phyloP scores from a whole-genome alignment of 2,329 filamentous ascomycete species.

The Fusarium gaditjirri region DNA sequence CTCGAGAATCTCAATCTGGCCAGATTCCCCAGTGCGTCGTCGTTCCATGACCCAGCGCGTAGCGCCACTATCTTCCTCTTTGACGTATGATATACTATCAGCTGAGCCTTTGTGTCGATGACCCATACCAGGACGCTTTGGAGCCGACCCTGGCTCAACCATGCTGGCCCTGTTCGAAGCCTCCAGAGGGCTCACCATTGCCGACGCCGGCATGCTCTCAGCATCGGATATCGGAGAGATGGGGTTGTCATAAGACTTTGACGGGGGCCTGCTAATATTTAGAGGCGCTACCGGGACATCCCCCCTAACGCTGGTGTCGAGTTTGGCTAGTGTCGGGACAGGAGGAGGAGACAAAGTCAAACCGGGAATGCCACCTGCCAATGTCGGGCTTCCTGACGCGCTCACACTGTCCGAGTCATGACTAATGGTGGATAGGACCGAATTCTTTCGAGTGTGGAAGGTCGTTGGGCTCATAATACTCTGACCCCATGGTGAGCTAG shows the following conservation, averaged over 20 bases:
- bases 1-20: constrained; percentile 72
- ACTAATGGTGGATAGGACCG: constrained; percentile 60
- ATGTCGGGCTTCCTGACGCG: constrained; percentile 61
- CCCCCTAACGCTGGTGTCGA: constrained; percentile 20
- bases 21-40: constrained; percentile 71
- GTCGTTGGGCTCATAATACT: constrained; percentile 38
- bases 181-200: constrained; percentile 37
- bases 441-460: constrained; percentile 59
- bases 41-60: constrained; percentile 77
- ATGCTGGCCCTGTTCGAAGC: constrained; percentile 26
- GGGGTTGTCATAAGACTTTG: constrained; percentile 19
- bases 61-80: constrained; percentile 69
- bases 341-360: constrained; percentile 43
- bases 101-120: constrained; percentile 66
- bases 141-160: constrained; percentile 15
- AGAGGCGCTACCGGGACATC: constrained; percentile 19
- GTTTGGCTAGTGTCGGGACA: constrained; percentile 28
- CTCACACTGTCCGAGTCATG: constrained; percentile 61
- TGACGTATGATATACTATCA: constrained; percentile 77
- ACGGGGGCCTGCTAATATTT: constrained; percentile 14
- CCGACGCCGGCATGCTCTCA: constrained; percentile 31
- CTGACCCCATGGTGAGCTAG: constrained; percentile 54
- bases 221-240: constrained; percentile 37
- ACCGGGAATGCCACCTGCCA: constrained; percentile 55
- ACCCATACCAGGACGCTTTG: constrained; percentile 46